A percentile compares a stretch with the other conserved stretches of the same genome.
phyloP scores from a whole-genome alignment of 148 eudicot species.

The Nyssa sinensis region DNA sequence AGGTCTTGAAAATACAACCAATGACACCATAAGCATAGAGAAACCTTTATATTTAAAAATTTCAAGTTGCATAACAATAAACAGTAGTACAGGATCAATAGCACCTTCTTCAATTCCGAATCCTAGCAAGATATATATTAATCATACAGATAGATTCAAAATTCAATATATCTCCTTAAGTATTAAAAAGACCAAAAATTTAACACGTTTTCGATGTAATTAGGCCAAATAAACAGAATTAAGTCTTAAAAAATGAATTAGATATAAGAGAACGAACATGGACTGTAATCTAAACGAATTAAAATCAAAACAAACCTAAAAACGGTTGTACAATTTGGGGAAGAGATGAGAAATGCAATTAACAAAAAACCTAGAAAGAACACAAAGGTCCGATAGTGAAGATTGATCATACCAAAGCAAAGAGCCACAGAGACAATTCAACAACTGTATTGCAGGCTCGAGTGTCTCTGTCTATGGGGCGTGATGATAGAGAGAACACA shows the following conservation, averaged over 20 bases:
- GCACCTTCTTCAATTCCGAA: too few species aligned
- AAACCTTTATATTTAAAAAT: not conserved
- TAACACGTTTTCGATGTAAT: too few species aligned
- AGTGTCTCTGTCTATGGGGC: too few species aligned
- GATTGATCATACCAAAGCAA: conserved; percentile 1
- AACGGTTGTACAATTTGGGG: not conserved
- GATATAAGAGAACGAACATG: not conserved
- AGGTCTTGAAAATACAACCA: not conserved
- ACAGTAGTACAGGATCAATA: too few species aligned
- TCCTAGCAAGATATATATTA: too few species aligned
- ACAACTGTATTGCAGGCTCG: not conserved
- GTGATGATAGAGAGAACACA: not conserved
- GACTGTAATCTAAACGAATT: not conserved
- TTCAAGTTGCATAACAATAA: not conserved
- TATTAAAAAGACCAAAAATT: too few species aligned
- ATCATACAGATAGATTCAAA: too few species aligned
- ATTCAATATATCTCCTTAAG: too few species aligned
- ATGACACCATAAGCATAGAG: not conserved
- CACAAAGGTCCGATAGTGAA: not conserved
- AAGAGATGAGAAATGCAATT: not conserved
- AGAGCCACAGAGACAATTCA: not conserved
- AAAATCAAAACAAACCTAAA: not conserved
- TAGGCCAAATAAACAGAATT: too few species aligned
- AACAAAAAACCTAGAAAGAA: not conserved
- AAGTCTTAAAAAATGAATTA: too few species aligned